Conservation (phyloP, 345 rosid species). For the Brassica carinata region DNA sequence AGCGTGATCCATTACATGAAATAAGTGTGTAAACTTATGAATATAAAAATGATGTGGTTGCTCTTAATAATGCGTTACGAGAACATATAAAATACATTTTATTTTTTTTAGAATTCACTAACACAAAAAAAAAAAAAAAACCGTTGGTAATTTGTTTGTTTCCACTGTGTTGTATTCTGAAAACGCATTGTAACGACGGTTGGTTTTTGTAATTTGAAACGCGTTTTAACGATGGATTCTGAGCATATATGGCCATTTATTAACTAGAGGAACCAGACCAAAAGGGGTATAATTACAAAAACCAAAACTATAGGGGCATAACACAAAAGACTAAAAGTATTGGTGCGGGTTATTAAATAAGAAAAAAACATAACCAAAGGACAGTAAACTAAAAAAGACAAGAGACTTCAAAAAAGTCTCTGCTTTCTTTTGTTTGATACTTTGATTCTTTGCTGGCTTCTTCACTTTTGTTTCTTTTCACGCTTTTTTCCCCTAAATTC, state of each 20-base stretch:
- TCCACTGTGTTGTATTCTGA: too few relatives aligned
- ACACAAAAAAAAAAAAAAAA: too few relatives aligned
- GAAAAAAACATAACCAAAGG: background rate
- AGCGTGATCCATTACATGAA: too few relatives aligned
- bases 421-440: constrained; percentile 6
- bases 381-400: background rate
- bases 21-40: too few relatives aligned
- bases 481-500: constrained; percentile 32
- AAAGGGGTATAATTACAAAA: background rate
- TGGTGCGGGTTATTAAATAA: background rate
- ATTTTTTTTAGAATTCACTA: too few relatives aligned
- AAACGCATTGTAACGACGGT: too few relatives aligned
- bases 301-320: background rate
- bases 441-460: constrained; percentile 13
- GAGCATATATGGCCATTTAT: background rate
- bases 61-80: too few relatives aligned
- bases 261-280: background rate
- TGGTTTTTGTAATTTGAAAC: background rate
- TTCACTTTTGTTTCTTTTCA: constrained; percentile 31
- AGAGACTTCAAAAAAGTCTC: constrained; percentile 4
- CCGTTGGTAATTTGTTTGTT: too few relatives aligned
- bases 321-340: background rate
- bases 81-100: too few relatives aligned
- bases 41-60: too few relatives aligned
- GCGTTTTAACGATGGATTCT: background rate